A percentile compares a stretch with the other conserved stretches of the same genome.
Conservation (phyloP, 768 basidiomycete species). For the Hortiboletus campestris region DNA sequence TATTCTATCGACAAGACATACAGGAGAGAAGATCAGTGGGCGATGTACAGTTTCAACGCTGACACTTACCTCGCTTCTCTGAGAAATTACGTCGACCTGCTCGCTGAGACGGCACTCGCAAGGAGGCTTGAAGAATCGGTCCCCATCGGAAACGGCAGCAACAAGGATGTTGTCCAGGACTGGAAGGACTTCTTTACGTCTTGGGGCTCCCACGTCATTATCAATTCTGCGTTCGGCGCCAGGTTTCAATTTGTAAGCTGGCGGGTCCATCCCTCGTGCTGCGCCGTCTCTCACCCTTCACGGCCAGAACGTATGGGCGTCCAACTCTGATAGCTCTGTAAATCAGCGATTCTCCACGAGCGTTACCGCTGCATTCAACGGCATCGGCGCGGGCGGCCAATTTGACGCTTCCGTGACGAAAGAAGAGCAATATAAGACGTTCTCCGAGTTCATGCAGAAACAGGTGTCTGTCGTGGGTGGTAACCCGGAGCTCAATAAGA, state of each 20-base stretch:
- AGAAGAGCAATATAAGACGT: background rate
- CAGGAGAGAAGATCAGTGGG: constrained; percentile 13
- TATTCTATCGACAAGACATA: constrained; percentile 12
- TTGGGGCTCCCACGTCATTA: constrained; percentile 2
- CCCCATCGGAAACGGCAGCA: constrained; percentile 2
- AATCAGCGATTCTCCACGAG: constrained; percentile 4
- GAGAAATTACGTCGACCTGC: constrained; percentile 6
- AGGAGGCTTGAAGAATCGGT: background rate
- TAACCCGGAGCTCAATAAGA: background rate
- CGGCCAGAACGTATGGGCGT: constrained; percentile 5
- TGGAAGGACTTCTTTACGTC: constrained; percentile 3
- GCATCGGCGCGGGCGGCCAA: background rate
- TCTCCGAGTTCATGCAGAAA: background rate
- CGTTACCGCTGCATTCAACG: background rate
- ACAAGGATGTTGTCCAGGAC: background rate
- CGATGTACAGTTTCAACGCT: constrained; percentile 18
- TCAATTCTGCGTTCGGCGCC: constrained; percentile 1
- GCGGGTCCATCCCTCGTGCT: background rate
- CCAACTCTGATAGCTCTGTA: constrained; percentile 5
- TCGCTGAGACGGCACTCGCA: background rate
- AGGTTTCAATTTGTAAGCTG: background rate
- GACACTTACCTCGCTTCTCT: constrained; percentile 10
- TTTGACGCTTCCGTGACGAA: background rate
- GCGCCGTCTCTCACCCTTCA: background rate
- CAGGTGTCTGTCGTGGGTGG: constrained; percentile 8